These are phyloP conservation scores for Aspergillus pseudonomiae DNA, from an alignment of 2,329 filamentous ascomycete species.

Conservation along the genomic window DNA sequence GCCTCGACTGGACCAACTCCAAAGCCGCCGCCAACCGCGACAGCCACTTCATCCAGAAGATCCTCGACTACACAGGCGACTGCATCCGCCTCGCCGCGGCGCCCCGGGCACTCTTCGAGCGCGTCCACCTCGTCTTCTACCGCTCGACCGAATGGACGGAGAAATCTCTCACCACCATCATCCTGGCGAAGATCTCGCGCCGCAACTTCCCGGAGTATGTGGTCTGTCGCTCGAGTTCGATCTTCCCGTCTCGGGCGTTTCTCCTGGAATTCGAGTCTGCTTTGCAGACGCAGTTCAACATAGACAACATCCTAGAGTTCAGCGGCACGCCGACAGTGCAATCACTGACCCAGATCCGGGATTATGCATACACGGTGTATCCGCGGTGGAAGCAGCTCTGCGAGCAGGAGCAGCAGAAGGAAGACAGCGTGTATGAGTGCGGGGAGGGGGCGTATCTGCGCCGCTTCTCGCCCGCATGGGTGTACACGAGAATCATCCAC, in stretches of 20 bases:
- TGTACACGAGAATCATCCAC: constrained; percentile 90
- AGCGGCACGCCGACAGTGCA: constrained; percentile 69
- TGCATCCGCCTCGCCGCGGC: constrained; percentile 78
- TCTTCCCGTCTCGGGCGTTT: constrained; percentile 75
- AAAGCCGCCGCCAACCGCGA: constrained; percentile 63
- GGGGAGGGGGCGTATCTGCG: constrained; percentile 88
- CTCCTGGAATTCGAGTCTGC: constrained; percentile 89
- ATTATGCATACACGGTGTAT: constrained; percentile 73
- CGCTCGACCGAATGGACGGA: constrained; percentile 96
- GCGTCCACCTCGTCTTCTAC: constrained; percentile 95
- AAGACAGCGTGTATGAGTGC: constrained; percentile 74
- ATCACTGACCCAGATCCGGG: constrained; percentile 68
- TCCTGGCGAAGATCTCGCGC: constrained; percentile 84
- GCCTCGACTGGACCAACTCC: constrained; percentile 66
- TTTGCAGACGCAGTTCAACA: constrained; percentile 75
- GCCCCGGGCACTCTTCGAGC: constrained; percentile 81
- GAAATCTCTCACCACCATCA: constrained; percentile 92
- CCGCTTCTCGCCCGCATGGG: constrained; percentile 86
- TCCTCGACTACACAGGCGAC: constrained; percentile 74
- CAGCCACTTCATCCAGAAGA: constrained; percentile 74
- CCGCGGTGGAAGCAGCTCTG: constrained; percentile 78
- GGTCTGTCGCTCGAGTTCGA: constrained; percentile 84
- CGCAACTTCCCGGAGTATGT: constrained; percentile 89
- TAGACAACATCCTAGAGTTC: constrained; percentile 82
- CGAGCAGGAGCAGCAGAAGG: constrained; percentile 74